phyloP scores from a whole-genome alignment of 2,329 filamentous ascomycete genomes.

The Cladophialophora yegresii region DNA sequence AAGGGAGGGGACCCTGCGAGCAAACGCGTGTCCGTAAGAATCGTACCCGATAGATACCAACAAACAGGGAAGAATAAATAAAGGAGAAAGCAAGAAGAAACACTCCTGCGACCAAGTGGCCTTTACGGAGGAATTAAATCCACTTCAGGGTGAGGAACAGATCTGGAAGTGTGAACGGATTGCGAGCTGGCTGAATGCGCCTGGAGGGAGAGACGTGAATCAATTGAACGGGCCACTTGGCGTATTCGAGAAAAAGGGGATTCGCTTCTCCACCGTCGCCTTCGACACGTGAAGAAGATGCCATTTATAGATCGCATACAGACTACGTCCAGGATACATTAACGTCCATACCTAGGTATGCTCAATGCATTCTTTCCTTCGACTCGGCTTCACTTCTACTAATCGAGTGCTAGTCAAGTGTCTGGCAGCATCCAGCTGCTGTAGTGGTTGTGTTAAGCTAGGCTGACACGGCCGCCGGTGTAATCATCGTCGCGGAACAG shows the following conservation, averaged over 20 bases:
- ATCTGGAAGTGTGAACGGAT: constrained; percentile 11
- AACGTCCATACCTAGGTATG: neutral
- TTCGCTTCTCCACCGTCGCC: constrained; percentile 10
- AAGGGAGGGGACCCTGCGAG: constrained; percentile 4
- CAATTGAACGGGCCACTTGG: constrained; percentile 12
- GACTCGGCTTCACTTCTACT: neutral
- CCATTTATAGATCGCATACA: neutral
- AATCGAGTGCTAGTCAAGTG: neutral
- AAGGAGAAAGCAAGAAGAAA: constrained; percentile 18
- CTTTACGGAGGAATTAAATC: constrained; percentile 21
- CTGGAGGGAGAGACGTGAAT: neutral
- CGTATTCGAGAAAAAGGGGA: constrained; percentile 14
- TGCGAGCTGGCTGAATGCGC: constrained; percentile 14
- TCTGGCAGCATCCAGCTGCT: neutral
- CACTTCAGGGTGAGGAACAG: constrained; percentile 12
- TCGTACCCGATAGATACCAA: constrained; percentile 11
- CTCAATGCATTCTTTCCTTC: neutral
- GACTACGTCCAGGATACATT: neutral
- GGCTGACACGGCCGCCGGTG: constrained; percentile 28
- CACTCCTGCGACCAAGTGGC: constrained; percentile 15
- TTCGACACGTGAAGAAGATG: constrained; percentile 15
- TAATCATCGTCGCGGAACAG: constrained; percentile 69
- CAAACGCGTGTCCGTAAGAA: constrained; percentile 7
- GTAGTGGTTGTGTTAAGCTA: constrained; percentile 24
- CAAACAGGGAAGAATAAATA: constrained; percentile 17